Base-by-base conservation (phyloP, 1,284 basidiomycete genomes). In the Mycena sp. region DNA sequence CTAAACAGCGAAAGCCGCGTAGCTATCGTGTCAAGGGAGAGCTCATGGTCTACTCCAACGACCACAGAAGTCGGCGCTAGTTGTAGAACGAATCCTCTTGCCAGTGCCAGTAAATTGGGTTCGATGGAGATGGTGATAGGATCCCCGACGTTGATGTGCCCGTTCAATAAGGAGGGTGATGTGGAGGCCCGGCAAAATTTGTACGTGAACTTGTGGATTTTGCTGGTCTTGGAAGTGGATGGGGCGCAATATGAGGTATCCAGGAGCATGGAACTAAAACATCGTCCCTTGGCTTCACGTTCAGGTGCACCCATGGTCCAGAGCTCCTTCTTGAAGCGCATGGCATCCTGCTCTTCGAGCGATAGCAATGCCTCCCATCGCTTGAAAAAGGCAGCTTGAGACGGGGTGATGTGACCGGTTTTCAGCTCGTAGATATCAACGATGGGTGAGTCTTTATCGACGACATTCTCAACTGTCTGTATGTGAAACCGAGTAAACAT, bases 261-360 rank as follows among this genome's bases (percentile, higher is more conserved):
- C 28, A 97, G 77, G 35, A 87, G 74, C 95, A 98, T 96, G 59
- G 85, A 80, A 50, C 85, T 82, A 70, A 97, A 93, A 71, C 94
- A 95, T 64, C 94, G 82, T 1, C 96, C 96, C 49, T 84, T 85
- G 57, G 80, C 83, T 74, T 96, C 93, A 46, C 98, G 86, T 69
- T 94, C 89, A 3, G 77, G 78, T 0, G 95, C 94, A 6, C 87
- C 85, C 85, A 98, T 88, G 0, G 94, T 97, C 97, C 97, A 99
- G 9, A 99, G 83, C 72, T 99, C 96, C 66, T 93, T 93, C 68
- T 90, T 88, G 77, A 94, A 93, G 16, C 91, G 85, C 12, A 90
- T 78, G 11, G 93, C 82, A 69, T 98, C 96, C 62, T 90, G 89
- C 73, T 99, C 98, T 74, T 99, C 98, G 19, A 96, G 78, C 1